A percentile compares a stretch with the other conserved stretches of the same genome.
These are phyloP conservation scores for Onygenales sp. DNA, from an alignment of 2,329 filamentous ascomycete species.

Conservation along the genomic window DNA sequence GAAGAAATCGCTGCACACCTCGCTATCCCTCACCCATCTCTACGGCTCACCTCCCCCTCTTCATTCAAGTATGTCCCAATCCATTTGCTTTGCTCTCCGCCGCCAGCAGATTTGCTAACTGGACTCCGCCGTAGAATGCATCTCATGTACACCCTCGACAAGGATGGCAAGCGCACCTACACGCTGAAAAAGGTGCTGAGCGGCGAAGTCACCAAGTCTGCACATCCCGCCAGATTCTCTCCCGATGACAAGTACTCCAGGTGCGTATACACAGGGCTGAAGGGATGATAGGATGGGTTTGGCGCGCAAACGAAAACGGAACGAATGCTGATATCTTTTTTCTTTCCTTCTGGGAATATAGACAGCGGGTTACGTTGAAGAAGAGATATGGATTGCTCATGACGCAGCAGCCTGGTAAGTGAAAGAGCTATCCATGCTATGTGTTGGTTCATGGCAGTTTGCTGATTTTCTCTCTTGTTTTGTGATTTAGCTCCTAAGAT, in stretches of 20 bases:
- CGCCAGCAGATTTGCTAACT: neutral
- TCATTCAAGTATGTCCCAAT: too few species aligned
- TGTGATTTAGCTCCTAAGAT: slow-evolving; percentile 23
- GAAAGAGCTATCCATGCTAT: neutral
- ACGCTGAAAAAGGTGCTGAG: slow-evolving; percentile 82
- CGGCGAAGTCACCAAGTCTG: slow-evolving; percentile 85
- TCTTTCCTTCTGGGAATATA: slow-evolving; percentile 20
- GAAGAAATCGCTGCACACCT: too few species aligned
- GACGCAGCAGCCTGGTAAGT: slow-evolving; percentile 59
- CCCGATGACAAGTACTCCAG: slow-evolving; percentile 97
- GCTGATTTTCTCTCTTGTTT: slow-evolving; percentile 6
- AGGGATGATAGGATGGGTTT: neutral
- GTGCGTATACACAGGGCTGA: slow-evolving; percentile 26
- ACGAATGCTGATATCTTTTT: neutral
- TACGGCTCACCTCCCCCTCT: too few species aligned
- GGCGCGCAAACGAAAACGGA: neutral
- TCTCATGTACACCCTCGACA: slow-evolving; percentile 79
- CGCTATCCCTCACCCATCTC: too few species aligned
- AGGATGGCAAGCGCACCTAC: slow-evolving; percentile 79
- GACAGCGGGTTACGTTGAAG: slow-evolving; percentile 91
- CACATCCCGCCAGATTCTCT: slow-evolving; percentile 91
- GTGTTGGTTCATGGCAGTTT: neutral
- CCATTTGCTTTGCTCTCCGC: too few species aligned
- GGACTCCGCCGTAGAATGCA: slow-evolving; percentile 42
- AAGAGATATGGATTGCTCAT: slow-evolving; percentile 82